Conservation (phyloP, 495 filamentous ascomycete genomes). For the Aspergillus sparsus region DNA sequence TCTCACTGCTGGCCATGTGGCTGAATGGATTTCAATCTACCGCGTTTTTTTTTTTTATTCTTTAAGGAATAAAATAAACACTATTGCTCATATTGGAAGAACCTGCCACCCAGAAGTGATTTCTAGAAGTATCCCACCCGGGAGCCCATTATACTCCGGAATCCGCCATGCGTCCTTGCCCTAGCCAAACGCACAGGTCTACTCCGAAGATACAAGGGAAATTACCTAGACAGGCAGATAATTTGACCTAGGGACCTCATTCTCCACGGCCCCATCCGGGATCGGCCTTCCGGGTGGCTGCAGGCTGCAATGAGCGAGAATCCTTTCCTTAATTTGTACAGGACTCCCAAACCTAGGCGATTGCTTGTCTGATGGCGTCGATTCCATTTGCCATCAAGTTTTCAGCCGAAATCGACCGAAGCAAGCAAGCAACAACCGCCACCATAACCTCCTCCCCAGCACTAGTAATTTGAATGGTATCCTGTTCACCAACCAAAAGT, state of each 20-base stretch:
- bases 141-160: constrained; percentile 5
- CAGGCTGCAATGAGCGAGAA: constrained; percentile 43
- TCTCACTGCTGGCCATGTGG: background rate
- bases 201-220: background rate
- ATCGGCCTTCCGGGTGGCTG: background rate
- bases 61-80: constrained; percentile 1
- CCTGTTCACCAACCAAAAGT: too few relatives aligned
- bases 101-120: background rate
- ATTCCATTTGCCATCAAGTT: constrained; percentile 62
- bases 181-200: background rate
- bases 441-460: too few relatives aligned
- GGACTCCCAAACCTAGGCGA: constrained; percentile 61
- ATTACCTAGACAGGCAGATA: constrained; percentile 46
- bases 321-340: constrained; percentile 60
- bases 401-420: constrained; percentile 36
- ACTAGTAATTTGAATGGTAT: too few relatives aligned
- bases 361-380: constrained; percentile 57
- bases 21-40: background rate
- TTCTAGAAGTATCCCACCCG: background rate
- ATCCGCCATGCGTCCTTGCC: background rate
- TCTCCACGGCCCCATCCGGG: constrained; percentile 27
- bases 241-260: constrained; percentile 53
- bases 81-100: background rate
- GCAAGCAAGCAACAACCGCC: too few relatives aligned
- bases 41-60: too few relatives aligned